Base-by-base conservation (phyloP, 2,329 filamentous ascomycete species). In the Cladosporium sp. region DNA sequence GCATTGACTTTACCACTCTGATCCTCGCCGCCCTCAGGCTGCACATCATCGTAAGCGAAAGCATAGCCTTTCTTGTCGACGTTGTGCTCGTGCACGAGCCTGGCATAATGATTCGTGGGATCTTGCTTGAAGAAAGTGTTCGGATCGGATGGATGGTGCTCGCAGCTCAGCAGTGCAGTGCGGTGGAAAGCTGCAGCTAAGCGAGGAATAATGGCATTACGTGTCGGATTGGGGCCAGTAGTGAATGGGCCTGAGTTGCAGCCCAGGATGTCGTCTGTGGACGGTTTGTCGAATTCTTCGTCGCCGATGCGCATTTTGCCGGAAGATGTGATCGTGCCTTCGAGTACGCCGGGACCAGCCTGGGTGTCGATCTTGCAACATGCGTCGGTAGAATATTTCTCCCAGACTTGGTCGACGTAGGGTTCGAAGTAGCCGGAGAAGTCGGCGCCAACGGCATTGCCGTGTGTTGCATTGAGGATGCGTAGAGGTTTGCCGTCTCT, bases 161-260 rank as follows among this genome's bases (percentile, higher is more conserved):
- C 71, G 8, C 71, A 70, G 3, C 70, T 70, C 48, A 88, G 73
- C 58, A 94, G 72, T 4, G 87, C 91, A n/a, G 82, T 85, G 19
- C 90, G 81, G 70, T 92, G 90, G 63, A 94, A 83, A 0, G 87
- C 89, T 1, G 90, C 90, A 0, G 87, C 83, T 9, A 95, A 75
- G n/a, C 90, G 81, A 0, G 90, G 88, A 3, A 86, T 86, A 57
- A 92, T 82, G 37, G 87, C 87, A 59, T 79, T 78, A 28, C 77
- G 71, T n/a, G 70, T 73, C 2, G 68, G 65, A 12, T 73, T 73
- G 0, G 70, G 62, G 52, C 81, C 68, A 37, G 76, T 68, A 58
- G 77, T 76, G 65, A 88, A 88, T 0, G 85, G 84, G 0, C 85
- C 85, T 7, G 79, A 83, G 66, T 83, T 87, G 72, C 86, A 89